Conservation (phyloP, 208 protist genomes). For the Acanthamoeba triangularis region DNA sequence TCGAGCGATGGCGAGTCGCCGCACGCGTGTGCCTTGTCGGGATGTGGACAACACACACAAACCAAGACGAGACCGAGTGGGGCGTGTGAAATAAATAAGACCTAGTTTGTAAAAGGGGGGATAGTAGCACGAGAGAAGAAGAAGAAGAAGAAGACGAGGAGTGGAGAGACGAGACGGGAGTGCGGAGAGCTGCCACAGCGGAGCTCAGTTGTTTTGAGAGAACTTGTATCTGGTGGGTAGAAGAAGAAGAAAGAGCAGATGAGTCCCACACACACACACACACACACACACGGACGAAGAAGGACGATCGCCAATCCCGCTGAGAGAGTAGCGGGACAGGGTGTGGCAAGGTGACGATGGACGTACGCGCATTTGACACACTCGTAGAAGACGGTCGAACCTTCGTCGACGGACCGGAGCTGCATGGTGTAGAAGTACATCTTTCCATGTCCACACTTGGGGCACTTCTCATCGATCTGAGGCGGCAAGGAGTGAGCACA, state of each 20-base stretch:
- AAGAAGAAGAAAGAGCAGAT: neutral
- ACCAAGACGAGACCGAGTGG: neutral
- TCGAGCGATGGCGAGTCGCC: neutral
- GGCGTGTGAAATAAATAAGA: neutral
- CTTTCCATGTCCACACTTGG: constrained; percentile 88
- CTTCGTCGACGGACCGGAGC: constrained; percentile 93
- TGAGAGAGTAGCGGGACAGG: too few relatives aligned
- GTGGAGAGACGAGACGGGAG: neutral
- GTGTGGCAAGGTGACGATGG: neutral
- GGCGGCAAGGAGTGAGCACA: neutral
- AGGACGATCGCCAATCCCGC: too few relatives aligned
- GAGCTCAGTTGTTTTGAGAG: constrained; percentile 66
- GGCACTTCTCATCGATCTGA: constrained; percentile 91
- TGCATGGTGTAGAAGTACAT: constrained; percentile 91
- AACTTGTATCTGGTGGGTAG: constrained; percentile 74
- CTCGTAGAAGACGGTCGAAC: constrained; percentile 93
- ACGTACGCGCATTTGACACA: constrained; percentile 88
- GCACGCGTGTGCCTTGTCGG: neutral
- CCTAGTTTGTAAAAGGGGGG: neutral
- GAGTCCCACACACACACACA: too few relatives aligned
- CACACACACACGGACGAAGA: too few relatives aligned
- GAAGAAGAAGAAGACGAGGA: too few relatives aligned
- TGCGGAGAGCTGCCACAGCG: neutral
- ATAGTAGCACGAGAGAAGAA: neutral
- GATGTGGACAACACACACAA: neutral